phyloP scores from a whole-genome alignment of 2,329 filamentous ascomycete genomes.

The Penicillium expansum region DNA sequence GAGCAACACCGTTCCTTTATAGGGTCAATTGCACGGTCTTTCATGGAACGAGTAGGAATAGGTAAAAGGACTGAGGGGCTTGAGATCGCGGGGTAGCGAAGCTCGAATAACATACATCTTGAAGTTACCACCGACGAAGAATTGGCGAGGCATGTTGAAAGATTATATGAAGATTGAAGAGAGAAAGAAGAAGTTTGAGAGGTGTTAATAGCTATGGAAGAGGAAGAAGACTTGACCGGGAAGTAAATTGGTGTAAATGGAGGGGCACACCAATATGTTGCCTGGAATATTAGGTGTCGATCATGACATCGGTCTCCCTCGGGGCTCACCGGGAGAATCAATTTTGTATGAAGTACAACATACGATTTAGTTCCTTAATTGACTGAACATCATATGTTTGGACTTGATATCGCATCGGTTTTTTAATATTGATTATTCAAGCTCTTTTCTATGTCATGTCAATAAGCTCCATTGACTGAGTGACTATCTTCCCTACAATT shows the following conservation, averaged over 20 bases:
- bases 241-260: conserved; percentile 18
- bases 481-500: no score
- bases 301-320: conserved; percentile 7
- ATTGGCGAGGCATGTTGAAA: conserved; percentile 84
- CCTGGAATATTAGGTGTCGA: conserved; percentile 3
- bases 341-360: neutral
- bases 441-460: neutral
- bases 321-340: neutral
- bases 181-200: conserved; percentile 9
- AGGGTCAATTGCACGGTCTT: conserved; percentile 16
- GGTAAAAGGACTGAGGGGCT: conserved; percentile 27
- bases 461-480: neutral
- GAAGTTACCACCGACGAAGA: conserved; percentile 98
- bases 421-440: neutral
- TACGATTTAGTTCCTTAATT: neutral
- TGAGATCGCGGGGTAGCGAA: conserved; percentile 25
- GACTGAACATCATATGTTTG: neutral
- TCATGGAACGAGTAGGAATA: neutral
- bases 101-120: conserved; percentile 72
- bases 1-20: conserved; percentile 83
- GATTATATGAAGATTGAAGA: conserved; percentile 5
- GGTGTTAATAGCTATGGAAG: conserved; percentile 7
- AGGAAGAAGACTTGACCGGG: conserved; percentile 8
- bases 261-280: conserved; percentile 12
- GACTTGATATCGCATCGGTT: neutral